These are phyloP conservation scores for Grigorovia transvaalensis DNA, from an alignment of 805 yeast genomes.

Conservation along the genomic window DNA sequence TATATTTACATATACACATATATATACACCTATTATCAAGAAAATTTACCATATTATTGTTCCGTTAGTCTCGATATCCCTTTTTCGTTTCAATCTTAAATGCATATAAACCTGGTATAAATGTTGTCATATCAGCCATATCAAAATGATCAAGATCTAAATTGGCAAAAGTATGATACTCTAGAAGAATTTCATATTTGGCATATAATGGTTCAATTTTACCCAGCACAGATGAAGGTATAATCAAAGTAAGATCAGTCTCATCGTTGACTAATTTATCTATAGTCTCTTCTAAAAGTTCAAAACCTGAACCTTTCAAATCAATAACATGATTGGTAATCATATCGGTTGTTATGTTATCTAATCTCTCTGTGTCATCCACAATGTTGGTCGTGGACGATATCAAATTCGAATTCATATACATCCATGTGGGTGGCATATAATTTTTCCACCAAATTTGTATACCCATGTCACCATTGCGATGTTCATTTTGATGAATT, in stretches of 20 bases:
- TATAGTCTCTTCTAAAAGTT: conserved; percentile 17
- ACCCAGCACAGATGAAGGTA: conserved; percentile 13
- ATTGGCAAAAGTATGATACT: conserved; percentile 39
- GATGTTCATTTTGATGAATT: conserved; percentile 26
- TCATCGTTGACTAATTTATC: conserved; percentile 3
- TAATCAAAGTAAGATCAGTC: conserved; percentile 8
- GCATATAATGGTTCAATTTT: conserved; percentile 1
- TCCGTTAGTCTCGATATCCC: background rate
- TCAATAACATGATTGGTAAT: conserved; percentile 30
- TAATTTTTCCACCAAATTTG: conserved; percentile 91
- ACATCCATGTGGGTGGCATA: conserved; percentile 84
- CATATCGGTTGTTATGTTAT: conserved; percentile 8
- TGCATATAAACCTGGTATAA: conserved; percentile 56
- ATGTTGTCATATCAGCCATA: conserved; percentile 32
- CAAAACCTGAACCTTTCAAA: conserved; percentile 36
- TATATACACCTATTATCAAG: background rate
- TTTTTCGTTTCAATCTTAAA: conserved; percentile 23
- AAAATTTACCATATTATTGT: background rate
- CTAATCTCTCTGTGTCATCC: conserved; percentile 16
- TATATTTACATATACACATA: background rate
- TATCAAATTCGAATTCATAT: conserved; percentile 24
- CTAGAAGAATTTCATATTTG: conserved; percentile 6
- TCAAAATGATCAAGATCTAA: conserved; percentile 71
- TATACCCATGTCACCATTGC: conserved; percentile 20
- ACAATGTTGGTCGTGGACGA: conserved; percentile 15